These are phyloP conservation scores for Claviceps pazoutovae DNA, from an alignment of 2,329 filamentous ascomycete genomes.

Conservation along the genomic window DNA sequence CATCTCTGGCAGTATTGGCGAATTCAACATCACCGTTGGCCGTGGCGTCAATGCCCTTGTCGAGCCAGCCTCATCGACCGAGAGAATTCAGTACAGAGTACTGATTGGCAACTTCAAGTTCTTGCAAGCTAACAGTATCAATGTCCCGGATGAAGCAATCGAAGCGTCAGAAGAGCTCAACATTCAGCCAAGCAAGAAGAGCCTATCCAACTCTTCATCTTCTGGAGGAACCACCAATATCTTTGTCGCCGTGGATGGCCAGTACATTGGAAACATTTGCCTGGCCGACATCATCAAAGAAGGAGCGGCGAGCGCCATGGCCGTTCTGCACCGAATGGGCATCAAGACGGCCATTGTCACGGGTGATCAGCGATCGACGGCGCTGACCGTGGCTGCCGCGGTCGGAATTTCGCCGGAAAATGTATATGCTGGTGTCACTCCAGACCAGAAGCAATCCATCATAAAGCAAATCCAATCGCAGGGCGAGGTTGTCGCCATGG, in stretches of 20 bases:
- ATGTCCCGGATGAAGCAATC: slow-evolving; percentile 49
- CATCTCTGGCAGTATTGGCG: slow-evolving; percentile 70
- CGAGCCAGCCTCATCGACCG: slow-evolving; percentile 56
- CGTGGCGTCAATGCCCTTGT: slow-evolving; percentile 73
- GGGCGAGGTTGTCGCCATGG: slow-evolving; percentile 82
- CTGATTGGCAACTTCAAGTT: slow-evolving; percentile 72
- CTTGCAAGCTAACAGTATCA: slow-evolving; percentile 55
- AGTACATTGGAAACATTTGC: slow-evolving; percentile 69
- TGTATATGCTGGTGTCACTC: slow-evolving; percentile 78
- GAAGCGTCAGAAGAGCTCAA: slow-evolving; percentile 49
- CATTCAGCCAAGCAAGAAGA: slow-evolving; percentile 22
- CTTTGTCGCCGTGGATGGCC: slow-evolving; percentile 73
- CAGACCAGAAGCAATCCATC: slow-evolving; percentile 81
- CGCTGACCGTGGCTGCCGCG: slow-evolving; percentile 64
- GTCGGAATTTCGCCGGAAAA: slow-evolving; percentile 67
- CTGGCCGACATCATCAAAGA: slow-evolving; percentile 87
- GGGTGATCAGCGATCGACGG: slow-evolving; percentile 76
- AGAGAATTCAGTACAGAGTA: slow-evolving; percentile 61
- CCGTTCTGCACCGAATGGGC: slow-evolving; percentile 70
- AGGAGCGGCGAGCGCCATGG: slow-evolving; percentile 65
- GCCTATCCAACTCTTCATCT: slow-evolving; percentile 14
- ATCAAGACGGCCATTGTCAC: slow-evolving; percentile 87
- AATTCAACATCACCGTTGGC: slow-evolving; percentile 73
- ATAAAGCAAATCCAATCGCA: slow-evolving; percentile 59
- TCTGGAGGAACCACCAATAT: slow-evolving; percentile 67